A percentile compares a stretch with the other conserved stretches of the same genome.
These are phyloP conservation scores for Eucalyptus globulus DNA, from an alignment of 345 rosid genomes.

Conservation along the genomic window DNA sequence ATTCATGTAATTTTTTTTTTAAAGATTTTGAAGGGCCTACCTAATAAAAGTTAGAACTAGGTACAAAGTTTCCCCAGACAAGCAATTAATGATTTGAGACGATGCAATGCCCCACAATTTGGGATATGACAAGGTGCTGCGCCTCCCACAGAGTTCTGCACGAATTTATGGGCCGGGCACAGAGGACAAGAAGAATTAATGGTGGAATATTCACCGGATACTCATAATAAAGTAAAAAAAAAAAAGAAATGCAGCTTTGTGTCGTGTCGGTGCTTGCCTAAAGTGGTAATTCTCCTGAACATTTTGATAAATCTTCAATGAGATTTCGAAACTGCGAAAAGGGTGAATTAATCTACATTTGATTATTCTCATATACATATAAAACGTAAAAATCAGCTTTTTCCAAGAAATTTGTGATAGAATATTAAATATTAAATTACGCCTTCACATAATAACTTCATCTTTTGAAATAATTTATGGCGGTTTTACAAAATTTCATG, in stretches of 20 bases:
- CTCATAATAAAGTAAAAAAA: neutral
- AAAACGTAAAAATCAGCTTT: neutral
- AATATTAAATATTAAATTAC: too few species aligned
- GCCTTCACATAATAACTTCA: too few species aligned
- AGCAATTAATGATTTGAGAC: neutral
- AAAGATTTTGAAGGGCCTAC: neutral
- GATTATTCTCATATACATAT: neutral
- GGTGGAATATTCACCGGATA: neutral
- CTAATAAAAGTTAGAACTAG: neutral
- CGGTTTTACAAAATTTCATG: too few species aligned
- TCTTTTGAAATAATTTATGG: too few species aligned
- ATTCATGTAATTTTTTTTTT: neutral
- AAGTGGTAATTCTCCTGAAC: neutral
- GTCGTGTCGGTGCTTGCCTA: neutral
- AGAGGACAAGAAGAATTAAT: neutral
- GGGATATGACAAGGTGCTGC: neutral
- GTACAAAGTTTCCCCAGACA: neutral
- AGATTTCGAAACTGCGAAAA: neutral
- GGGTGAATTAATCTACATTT: neutral
- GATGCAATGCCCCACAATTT: neutral
- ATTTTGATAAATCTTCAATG: neutral
- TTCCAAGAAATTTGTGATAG: neutral
- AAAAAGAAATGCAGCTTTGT: neutral
- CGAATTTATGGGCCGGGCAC: neutral
- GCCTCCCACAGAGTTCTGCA: neutral